Conservation (phyloP, 768 basidiomycete genomes). For the Mycena rebaudengoi region DNA sequence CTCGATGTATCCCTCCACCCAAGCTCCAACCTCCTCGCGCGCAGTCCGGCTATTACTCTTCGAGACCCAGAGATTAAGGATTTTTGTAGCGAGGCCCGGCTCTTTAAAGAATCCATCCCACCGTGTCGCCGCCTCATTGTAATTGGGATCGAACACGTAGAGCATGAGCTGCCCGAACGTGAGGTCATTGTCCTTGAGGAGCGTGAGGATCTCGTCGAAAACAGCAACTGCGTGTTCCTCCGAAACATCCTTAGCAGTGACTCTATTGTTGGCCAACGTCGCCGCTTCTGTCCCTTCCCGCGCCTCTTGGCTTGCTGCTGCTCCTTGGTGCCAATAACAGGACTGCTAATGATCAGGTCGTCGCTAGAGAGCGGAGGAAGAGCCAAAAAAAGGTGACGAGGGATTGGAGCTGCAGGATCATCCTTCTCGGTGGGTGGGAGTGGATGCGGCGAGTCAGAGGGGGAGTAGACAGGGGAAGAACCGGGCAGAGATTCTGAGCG, state of each 20-base stretch:
- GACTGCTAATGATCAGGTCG: neutral
- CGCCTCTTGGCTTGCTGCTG: neutral
- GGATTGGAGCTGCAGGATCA: neutral
- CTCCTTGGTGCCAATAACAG: slow-evolving; percentile 9
- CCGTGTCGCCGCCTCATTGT: slow-evolving; percentile 21
- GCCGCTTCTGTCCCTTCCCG: neutral
- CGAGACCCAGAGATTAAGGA: slow-evolving; percentile 39
- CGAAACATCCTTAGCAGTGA: neutral
- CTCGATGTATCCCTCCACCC: slow-evolving; percentile 34
- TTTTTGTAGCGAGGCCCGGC: neutral
- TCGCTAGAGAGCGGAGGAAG: slow-evolving; percentile 9
- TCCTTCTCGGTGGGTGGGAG: neutral
- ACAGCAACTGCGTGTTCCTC: neutral
- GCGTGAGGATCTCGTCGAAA: slow-evolving; percentile 7
- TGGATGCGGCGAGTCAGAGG: too few relatives aligned
- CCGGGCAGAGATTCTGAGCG: neutral
- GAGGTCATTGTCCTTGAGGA: slow-evolving; percentile 3
- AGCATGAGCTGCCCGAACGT: slow-evolving; percentile 30
- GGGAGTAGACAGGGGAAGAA: neutral
- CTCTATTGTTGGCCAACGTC: neutral
- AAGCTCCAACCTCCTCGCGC: slow-evolving; percentile 24
- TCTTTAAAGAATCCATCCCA: slow-evolving; percentile 35
- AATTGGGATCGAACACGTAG: slow-evolving; percentile 35
- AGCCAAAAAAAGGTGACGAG: neutral
- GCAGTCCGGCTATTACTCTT: slow-evolving; percentile 24